Percentiles rank a stretch among this genome's conserved stretches.
phyloP scores from a whole-genome alignment of 352 stramenopile genomes.

The Phytophthora pisi region DNA sequence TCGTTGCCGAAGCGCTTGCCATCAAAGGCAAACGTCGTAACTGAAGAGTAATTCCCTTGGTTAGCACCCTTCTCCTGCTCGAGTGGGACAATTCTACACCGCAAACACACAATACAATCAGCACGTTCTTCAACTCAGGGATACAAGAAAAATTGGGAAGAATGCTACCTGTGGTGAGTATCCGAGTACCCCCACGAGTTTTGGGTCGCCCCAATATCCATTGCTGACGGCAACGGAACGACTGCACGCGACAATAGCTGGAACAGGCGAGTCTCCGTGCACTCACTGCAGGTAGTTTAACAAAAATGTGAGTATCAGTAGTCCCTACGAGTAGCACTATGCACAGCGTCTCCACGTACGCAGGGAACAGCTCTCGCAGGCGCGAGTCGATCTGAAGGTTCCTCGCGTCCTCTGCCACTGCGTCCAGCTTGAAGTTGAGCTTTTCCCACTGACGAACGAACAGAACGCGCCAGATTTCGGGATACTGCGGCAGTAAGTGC shows the following conservation, averaged over 20 bases:
- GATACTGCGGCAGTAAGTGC: constrained; percentile 52
- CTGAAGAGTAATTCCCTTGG: constrained; percentile 1
- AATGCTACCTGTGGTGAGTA: constrained; percentile 47
- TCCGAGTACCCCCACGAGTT: constrained; percentile 35
- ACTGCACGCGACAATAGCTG: constrained; percentile 68
- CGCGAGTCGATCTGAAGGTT: constrained; percentile 40
- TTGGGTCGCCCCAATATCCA: constrained; percentile 55
- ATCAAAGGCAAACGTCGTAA: constrained; percentile 50
- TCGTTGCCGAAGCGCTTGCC: constrained; percentile 58
- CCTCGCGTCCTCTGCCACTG: constrained; percentile 1
- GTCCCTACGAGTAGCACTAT: background rate
- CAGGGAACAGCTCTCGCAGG: constrained; percentile 43
- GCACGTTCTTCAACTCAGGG: background rate
- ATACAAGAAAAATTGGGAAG: background rate
- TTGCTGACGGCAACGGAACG: constrained; percentile 57
- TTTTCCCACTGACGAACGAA: constrained; percentile 56
- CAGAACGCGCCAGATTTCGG: constrained; percentile 53
- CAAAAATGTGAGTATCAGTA: background rate
- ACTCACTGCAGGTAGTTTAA: constrained; percentile 24
- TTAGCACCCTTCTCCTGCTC: constrained; percentile 9
- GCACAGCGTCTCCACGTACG: constrained; percentile 26
- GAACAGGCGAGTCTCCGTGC: constrained; percentile 62
- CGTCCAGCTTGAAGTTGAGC: constrained; percentile 58
- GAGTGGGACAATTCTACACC: constrained; percentile 18
- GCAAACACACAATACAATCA: background rate